Base-by-base conservation (phyloP, 768 basidiomycete species). In the Clavaria fumosa region DNA sequence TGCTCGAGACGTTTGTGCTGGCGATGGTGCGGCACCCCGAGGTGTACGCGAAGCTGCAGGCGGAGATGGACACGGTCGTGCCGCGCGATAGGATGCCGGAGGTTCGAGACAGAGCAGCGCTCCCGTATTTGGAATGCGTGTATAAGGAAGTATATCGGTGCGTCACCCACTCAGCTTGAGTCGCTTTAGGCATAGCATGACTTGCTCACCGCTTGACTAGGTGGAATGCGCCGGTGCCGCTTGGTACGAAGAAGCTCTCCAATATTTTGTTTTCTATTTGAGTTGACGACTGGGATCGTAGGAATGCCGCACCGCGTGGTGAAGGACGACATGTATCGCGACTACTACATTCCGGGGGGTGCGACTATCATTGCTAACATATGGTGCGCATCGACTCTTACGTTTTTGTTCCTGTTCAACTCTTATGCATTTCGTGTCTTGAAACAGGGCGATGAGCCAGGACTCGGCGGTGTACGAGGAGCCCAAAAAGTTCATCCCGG, bases 11-110 rank as follows among this genome's bases (percentile, higher is more conserved):
- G 3, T 72, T 75, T 47, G 43, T 70, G 18, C 60, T 73, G 7
- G 66, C 70, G 3, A 72, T 75, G 69, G 54, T 67, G 32, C 55
- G 66, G 21, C 49, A 72, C 48, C 73, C 74, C 12, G 54, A 65
- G 3, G 61, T 69, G 12, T 61, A 67, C 36, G 53, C 50, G 43
- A 64, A 61, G 48, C 62, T 59, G 6, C 74, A 74, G 44, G 53
- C 54, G 31, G 69, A 76, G 50, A 53, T 76, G 27, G 72, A 75
- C 49, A 45, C 43, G 33, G 60, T 68, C 5, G 52, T 66, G 41
- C 66, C 66, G 31, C 51, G 41, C 27, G 51, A 58, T 34, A 62
- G 69, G 33, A 55, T 75, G 21, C 74, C 71, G 7, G 66, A 54
- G 37, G 45, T 67, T 21, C 50, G 58, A 19, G 64, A 66, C 46